Percentiles rank a stretch among this genome's conserved stretches.
Conservation (phyloP, 768 basidiomycete genomes). For the Candolleomyces aberdarensis region DNA sequence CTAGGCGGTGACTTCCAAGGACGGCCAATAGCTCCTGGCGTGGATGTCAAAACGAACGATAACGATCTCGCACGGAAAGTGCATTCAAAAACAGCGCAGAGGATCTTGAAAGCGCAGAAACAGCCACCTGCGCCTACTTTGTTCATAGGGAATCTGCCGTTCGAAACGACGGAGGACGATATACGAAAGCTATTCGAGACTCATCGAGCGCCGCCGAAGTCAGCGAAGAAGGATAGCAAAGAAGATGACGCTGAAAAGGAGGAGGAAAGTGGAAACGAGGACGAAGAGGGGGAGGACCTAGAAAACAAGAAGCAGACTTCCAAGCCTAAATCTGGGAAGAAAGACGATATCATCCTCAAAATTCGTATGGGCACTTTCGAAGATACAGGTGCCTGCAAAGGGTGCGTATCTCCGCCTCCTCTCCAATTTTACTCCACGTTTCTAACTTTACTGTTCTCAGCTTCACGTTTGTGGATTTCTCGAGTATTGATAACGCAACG, state of each 20-base stretch:
- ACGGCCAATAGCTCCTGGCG: conserved; percentile 50
- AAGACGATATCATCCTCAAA: conserved; percentile 19
- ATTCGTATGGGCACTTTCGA: conserved; percentile 94
- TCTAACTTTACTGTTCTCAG: conserved; percentile 35
- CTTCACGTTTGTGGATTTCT: conserved; percentile 94
- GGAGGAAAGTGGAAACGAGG: conserved; percentile 26
- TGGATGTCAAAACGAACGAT: conserved; percentile 29
- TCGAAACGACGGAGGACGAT: conserved; percentile 78
- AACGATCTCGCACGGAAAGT: conserved; percentile 32
- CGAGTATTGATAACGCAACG: conserved; percentile 74
- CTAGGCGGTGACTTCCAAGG: conserved; percentile 74
- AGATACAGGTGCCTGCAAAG: conserved; percentile 93
- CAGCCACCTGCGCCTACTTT: conserved; percentile 82
- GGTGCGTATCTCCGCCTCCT: conserved; percentile 47
- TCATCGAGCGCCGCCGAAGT: conserved; percentile 44
- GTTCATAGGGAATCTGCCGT: conserved; percentile 92
- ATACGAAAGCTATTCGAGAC: conserved; percentile 73
- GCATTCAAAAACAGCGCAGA: conserved; percentile 70
- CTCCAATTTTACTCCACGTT: neutral
- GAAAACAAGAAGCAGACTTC: conserved; percentile 23
- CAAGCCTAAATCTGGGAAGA: conserved; percentile 17
- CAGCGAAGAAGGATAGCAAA: conserved; percentile 24
- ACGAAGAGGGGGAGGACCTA: conserved; percentile 31
- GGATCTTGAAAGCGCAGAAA: conserved; percentile 74
- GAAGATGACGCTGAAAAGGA: conserved; percentile 17